Base-by-base conservation (phyloP, 2,329 filamentous ascomycete genomes). In the Cercospora sp. region DNA sequence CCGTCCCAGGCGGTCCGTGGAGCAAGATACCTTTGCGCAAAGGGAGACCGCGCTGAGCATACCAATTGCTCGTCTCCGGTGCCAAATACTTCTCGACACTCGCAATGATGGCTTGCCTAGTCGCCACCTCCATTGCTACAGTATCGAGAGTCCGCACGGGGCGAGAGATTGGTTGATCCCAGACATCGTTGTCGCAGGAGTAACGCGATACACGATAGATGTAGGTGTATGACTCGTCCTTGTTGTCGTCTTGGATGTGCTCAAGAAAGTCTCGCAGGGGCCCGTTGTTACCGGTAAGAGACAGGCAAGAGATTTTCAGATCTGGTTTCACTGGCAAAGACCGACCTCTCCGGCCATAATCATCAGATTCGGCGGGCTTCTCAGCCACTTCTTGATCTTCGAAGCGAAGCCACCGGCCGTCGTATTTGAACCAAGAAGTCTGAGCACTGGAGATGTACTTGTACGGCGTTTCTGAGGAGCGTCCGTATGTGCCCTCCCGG, bases 1-100 rank as follows among this genome's bases (percentile, higher is more conserved):
- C 94, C 18, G 95, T 98, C 80, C 95, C 95, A 5, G 95, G 95
- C 58, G 94, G 95, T 1, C 95, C 94, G 79, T 97, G 98, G 40
- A 98, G 89, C 65, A 98, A 85, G 30, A 97, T 93, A 82, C 94
- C 94, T 80, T 95, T 86, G 10, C 92, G 87, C 77, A 94, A 94
- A 0, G 93, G 92, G 40, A 96, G 94, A 0, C 92, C 92, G 8
- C 91, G 86, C 73, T 91, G 90, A 0, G 88, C 84, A 76, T 97
- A 96, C 91, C 91, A 96, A 0, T 88, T 91, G 0, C 84, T 81
- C 0, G 88, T 91, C 0, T 84, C 81, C 0, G 90, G 90, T 59
- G 91, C 86, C 0, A 94, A 83, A 71, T 92, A 94, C 71, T 92
- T 90, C 70, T 90, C 90, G 71, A 94, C 89, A 73, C 94, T 91